Percentiles rank a stretch among this genome's conserved stretches.
Evolutionary conservation across 495 filamentous ascomycete species (phyloP).

Genomic region (Arthonia radiata): DNA sequence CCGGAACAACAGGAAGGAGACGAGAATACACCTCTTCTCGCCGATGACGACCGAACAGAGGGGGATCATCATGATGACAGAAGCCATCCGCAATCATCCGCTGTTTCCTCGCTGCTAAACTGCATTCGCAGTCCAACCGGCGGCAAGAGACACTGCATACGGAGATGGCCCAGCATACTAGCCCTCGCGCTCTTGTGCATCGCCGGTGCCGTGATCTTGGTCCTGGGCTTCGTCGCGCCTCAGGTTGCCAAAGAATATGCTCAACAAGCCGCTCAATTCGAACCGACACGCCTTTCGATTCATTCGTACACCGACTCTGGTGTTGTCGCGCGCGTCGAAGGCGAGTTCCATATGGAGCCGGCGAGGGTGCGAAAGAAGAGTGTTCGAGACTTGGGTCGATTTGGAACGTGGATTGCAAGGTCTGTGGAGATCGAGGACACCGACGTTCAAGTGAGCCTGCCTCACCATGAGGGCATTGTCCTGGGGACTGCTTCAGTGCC

Average conservation of each 20-base stretch:
- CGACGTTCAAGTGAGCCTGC: conserved; percentile 52
- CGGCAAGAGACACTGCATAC: background rate
- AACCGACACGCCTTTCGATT: conserved; percentile 58
- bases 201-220: conserved; percentile 24
- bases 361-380: conserved; percentile 39
- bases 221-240: conserved; percentile 50
- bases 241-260: conserved; percentile 62
- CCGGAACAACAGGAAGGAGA: too few relatives aligned
- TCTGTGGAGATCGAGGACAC: conserved; percentile 45
- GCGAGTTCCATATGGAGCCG: conserved; percentile 56
- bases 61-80: background rate
- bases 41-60: too few relatives aligned
- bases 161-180: conserved; percentile 31
- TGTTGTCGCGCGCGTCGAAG: conserved; percentile 51
- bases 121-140: too few relatives aligned
- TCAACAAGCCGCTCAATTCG: conserved; percentile 53
- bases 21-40: too few relatives aligned
- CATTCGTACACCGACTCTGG: conserved; percentile 58
- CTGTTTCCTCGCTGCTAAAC: background rate
- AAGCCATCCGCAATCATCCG: background rate
- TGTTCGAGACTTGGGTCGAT: conserved; percentile 46
- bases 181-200: conserved; percentile 24
- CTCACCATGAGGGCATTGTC: conserved; percentile 55
- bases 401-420: conserved; percentile 59
- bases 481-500: conserved; percentile 57